Conservation (phyloP, 2,329 filamentous ascomycete species). For the Tolypocladium tundrense region DNA sequence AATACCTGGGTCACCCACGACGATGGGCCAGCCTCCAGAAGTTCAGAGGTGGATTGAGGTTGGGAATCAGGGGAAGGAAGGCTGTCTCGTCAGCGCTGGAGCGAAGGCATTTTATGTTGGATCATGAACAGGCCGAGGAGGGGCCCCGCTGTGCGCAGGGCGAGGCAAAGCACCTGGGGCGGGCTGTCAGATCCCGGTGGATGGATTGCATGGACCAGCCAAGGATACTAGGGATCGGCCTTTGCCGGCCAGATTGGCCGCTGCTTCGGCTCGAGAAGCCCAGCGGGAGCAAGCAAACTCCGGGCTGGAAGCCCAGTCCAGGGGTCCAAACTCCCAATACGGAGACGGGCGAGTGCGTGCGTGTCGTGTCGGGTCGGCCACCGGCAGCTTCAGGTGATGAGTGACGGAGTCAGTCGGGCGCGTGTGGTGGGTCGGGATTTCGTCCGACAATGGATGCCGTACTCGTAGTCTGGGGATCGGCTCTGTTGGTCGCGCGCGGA, state of each 20-base stretch:
- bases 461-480: not conserved
- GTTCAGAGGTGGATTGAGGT: not conserved
- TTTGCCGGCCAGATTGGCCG: not conserved
- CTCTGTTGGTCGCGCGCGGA: not conserved
- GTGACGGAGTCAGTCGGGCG: not conserved
- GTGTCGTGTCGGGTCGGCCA: not conserved
- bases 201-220: constrained; percentile 3
- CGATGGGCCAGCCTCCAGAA: not conserved
- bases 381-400: not conserved
- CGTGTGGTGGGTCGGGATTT: not conserved
- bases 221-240: not conserved
- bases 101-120: constrained; percentile 3
- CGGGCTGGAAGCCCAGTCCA: not conserved
- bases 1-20: not conserved
- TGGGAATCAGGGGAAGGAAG: not conserved
- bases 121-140: not conserved
- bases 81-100: constrained; percentile 1
- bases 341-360: not conserved
- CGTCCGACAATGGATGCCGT: not conserved
- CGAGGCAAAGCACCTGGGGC: not conserved
- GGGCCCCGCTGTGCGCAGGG: not conserved
- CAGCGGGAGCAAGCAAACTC: not conserved
- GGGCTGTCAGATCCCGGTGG: constrained; percentile 1
- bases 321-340: not conserved
- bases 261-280: not conserved